Conservation (phyloP, 495 filamentous ascomycete species). For the Polyplosphaeria fusca region DNA sequence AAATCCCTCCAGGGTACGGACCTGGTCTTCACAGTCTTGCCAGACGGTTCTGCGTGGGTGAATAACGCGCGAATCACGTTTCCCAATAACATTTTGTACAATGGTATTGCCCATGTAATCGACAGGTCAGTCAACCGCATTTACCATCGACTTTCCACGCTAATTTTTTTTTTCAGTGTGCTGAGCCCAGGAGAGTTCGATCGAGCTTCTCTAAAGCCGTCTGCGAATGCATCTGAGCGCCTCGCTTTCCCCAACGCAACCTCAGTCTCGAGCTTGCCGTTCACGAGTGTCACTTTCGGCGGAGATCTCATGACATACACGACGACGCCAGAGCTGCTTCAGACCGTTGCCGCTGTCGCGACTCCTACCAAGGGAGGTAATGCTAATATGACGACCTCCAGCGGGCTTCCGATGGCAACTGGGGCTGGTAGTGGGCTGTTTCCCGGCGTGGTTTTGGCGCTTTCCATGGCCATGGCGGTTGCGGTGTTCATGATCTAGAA, state of each 20-base stretch:
- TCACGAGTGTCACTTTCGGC: conserved; percentile 7
- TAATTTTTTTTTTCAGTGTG: background rate
- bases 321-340: conserved; percentile 10
- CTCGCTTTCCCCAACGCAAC: conserved; percentile 14
- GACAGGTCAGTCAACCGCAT: conserved; percentile 2
- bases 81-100: conserved; percentile 13
- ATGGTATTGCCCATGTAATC: conserved; percentile 10
- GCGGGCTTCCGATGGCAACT: background rate
- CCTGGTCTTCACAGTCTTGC: conserved; percentile 10
- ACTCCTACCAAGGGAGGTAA: background rate
- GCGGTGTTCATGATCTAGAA: background rate
- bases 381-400: background rate
- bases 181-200: conserved; percentile 4
- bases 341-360: conserved; percentile 12
- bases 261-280: background rate
- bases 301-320: conserved; percentile 8
- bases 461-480: background rate
- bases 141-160: background rate
- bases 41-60: conserved; percentile 11
- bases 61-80: conserved; percentile 7
- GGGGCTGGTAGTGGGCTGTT: background rate
- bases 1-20: conserved; percentile 2
- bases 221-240: background rate
- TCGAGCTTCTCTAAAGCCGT: conserved; percentile 5
- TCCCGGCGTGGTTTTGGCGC: background rate